phyloP scores from a whole-genome alignment of 1,139 yeast species.

The Meyerozyma athensensis region DNA sequence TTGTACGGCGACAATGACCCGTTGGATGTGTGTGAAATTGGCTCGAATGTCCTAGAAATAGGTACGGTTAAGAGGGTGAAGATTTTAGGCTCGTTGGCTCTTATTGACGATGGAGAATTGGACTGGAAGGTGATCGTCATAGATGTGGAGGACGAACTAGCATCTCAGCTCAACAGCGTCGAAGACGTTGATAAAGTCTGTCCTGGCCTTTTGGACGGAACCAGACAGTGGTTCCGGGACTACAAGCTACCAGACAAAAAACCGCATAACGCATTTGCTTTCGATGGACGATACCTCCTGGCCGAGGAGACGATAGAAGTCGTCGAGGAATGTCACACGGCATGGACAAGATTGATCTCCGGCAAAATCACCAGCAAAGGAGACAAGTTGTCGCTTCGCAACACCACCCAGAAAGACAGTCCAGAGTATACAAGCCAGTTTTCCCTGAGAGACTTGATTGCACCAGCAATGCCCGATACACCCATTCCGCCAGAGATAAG shows the following conservation, averaged over 20 bases:
- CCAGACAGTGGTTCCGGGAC: conserved; percentile 87
- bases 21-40: conserved; percentile 85
- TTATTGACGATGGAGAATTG: conserved; percentile 88
- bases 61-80: conserved; percentile 81
- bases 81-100: conserved; percentile 80
- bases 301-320: conserved; percentile 69
- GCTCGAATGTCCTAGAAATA: conserved; percentile 62
- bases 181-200: conserved; percentile 70
- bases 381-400: conserved; percentile 15
- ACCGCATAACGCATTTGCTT: conserved; percentile 82
- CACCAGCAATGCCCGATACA: conserved; percentile 1
- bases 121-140: conserved; percentile 90
- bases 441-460: not conserved
- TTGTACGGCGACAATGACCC: conserved; percentile 90
- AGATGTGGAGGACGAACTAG: conserved; percentile 70
- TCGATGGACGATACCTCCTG: conserved; percentile 74
- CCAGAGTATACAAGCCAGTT: conserved; percentile 30
- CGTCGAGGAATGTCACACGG: conserved; percentile 62
- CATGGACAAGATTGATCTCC: conserved; percentile 64
- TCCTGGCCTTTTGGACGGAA: conserved; percentile 79
- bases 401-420: conserved; percentile 10
- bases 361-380: conserved; percentile 45
- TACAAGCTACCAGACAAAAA: conserved; percentile 91
- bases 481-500: conserved; percentile 2
- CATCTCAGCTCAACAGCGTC: conserved; percentile 65